Conservation (phyloP, 2,329 filamentous ascomycete species). For the Calycina herbarum region DNA sequence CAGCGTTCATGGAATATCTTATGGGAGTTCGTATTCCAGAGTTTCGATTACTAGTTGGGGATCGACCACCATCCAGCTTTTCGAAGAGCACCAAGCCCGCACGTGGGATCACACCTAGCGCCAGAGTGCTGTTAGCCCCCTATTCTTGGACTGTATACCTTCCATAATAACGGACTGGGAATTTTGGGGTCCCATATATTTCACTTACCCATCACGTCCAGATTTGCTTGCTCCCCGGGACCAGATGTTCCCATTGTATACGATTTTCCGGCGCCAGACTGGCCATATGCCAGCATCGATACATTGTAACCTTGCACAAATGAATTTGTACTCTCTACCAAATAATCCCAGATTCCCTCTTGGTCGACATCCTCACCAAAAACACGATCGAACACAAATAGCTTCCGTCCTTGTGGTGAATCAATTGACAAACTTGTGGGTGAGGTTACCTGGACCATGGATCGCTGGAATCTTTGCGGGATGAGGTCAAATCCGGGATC, state of each 20-base stretch:
- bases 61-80: slow-evolving; percentile 66
- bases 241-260: slow-evolving; percentile 98
- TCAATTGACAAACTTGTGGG: slow-evolving; percentile 86
- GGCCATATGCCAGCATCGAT: slow-evolving; percentile 92
- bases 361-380: slow-evolving; percentile 83
- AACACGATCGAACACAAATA: slow-evolving; percentile 96
- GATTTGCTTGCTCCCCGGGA: slow-evolving; percentile 70
- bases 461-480: slow-evolving; percentile 89
- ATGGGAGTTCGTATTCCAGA: slow-evolving; percentile 78
- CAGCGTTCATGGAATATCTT: slow-evolving; percentile 63
- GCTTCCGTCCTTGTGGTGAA: slow-evolving; percentile 85
- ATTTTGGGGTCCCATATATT: neutral
- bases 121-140: slow-evolving; percentile 24
- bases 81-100: slow-evolving; percentile 87
- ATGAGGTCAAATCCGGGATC: slow-evolving; percentile 96
- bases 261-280: slow-evolving; percentile 96
- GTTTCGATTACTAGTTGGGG: slow-evolving; percentile 52
- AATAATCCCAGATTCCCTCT: slow-evolving; percentile 91
- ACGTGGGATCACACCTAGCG: slow-evolving; percentile 85
- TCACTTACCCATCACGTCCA: slow-evolving; percentile 73
- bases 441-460: slow-evolving; percentile 87
- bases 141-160: neutral
- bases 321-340: slow-evolving; percentile 83
- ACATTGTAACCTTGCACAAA: slow-evolving; percentile 99
- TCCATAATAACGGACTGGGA: neutral